Evolutionary conservation across 805 yeast species (phyloP).

Genomic region (Nakazawaea ernobii): DNA sequence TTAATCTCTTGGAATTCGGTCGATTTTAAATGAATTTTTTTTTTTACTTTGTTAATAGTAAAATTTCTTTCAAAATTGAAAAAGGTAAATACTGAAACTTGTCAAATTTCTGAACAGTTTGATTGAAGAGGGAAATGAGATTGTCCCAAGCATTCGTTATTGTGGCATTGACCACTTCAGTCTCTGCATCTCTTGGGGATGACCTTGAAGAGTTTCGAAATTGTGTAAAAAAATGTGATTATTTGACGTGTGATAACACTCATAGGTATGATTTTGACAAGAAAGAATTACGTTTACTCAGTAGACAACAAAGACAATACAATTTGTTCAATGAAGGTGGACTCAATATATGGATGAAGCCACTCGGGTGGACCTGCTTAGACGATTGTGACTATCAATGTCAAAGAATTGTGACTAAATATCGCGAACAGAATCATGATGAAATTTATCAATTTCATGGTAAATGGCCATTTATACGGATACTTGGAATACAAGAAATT

Average conservation of each 20-base stretch:
- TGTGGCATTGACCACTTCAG: not conserved
- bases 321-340: constrained; percentile 34
- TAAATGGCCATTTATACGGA: constrained; percentile 89
- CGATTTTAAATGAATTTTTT: no score
- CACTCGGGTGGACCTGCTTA: constrained; percentile 68
- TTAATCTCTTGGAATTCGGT: no score
- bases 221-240: constrained; percentile 49
- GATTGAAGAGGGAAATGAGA: no score
- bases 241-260: constrained; percentile 23
- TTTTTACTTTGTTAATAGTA: no score
- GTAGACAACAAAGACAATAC: constrained; percentile 25
- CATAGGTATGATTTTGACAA: constrained; percentile 21
- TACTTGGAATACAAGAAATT: constrained; percentile 80
- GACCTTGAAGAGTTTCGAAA: constrained; percentile 48
- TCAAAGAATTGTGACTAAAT: constrained; percentile 66
- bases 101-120: no score
- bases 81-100: no score
- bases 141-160: not conserved
- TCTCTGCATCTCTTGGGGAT: constrained; percentile 54
- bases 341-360: constrained; percentile 32
- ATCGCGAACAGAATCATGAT: constrained; percentile 40
- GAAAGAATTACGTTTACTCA: constrained; percentile 16
- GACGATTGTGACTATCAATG: constrained; percentile 91
- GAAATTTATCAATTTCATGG: constrained; percentile 87
- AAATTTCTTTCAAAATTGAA: no score